Conservation (phyloP, 768 basidiomycete species). For the Tulasnella sp. region DNA sequence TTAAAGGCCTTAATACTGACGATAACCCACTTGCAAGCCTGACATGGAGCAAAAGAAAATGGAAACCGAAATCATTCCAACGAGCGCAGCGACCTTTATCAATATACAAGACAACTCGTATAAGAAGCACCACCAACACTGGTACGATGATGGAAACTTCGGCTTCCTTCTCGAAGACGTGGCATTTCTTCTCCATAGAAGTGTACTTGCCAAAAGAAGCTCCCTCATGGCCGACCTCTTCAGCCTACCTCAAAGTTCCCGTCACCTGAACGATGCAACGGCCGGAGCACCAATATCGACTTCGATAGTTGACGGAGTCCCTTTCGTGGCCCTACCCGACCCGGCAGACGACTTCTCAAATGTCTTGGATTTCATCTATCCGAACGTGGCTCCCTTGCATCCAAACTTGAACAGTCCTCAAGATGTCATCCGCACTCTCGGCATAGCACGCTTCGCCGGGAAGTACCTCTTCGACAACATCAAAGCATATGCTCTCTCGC, state of each 20-base stretch:
- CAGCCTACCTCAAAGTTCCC: background rate
- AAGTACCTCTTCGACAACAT: background rate
- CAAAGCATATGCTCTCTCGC: background rate
- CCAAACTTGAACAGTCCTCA: background rate
- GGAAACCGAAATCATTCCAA: no score
- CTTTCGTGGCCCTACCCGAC: background rate
- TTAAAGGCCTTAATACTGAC: no score
- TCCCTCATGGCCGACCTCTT: background rate
- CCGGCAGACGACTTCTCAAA: background rate
- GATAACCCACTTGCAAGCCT: no score
- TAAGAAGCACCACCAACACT: background rate
- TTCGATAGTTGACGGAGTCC: background rate
- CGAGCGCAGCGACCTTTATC: background rate
- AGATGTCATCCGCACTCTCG: background rate
- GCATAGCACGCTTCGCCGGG: background rate
- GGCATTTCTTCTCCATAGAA: background rate
- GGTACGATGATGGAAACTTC: constrained; percentile 1
- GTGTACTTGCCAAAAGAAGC: background rate
- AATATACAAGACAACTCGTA: background rate
- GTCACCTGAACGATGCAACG: background rate
- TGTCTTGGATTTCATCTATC: background rate
- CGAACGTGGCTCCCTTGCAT: background rate
- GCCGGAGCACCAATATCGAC: background rate
- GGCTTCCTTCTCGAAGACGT: background rate
- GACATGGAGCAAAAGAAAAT: no score